Base-by-base conservation (phyloP, 1,284 basidiomycete genomes). In the Ceratobasidium sp. region DNA sequence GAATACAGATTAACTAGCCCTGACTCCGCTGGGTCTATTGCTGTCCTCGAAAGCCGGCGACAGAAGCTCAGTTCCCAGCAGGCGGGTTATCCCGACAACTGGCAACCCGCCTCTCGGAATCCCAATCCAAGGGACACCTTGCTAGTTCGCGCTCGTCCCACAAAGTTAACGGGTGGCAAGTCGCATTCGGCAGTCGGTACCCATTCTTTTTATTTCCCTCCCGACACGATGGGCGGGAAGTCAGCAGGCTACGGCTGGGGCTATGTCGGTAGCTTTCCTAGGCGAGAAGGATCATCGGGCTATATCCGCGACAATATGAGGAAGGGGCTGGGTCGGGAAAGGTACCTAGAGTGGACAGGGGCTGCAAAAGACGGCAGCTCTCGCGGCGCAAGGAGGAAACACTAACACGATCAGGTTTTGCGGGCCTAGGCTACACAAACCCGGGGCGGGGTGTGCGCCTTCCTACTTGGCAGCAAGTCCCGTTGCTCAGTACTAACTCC, bases 191-290 rank as follows among this genome's bases (percentile, higher is more conserved):
- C 29, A 24, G n/a, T 14, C 34, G 41, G 48, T 43, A 14, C n/a
- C 31, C 59, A 54, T n/a, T 29, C 66, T 9, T 75, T 75, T 27
- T 75, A 58, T 16, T 58, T 46, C 16, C 49, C 74, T 1, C 31
- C 16, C 29, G 8, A 37, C 16, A 54, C 24, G 1, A 48, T 75
- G 19, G 74, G 74, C 16, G 68, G 68, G 27, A 63, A 72, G 43
- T 69, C 74, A n/a, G n/a, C 74, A 16, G 74, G 74, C 24, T 75
- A 75, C 46, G 74, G 69, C 4, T 72, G 62, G 51, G 74, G 74
- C 7, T 75, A 75, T 54, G n/a, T 3, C 7, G 49, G 69, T 2
- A 75, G 74, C 62, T 66, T 53, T 54, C 69, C 71, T 1, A 41
- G 69, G 43, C 7, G 34, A 22, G 24, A 51, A 14, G 27, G 27